Evolutionary conservation across 129 eudicot species (phyloP).

Genomic region (Arctium lappa): DNA sequence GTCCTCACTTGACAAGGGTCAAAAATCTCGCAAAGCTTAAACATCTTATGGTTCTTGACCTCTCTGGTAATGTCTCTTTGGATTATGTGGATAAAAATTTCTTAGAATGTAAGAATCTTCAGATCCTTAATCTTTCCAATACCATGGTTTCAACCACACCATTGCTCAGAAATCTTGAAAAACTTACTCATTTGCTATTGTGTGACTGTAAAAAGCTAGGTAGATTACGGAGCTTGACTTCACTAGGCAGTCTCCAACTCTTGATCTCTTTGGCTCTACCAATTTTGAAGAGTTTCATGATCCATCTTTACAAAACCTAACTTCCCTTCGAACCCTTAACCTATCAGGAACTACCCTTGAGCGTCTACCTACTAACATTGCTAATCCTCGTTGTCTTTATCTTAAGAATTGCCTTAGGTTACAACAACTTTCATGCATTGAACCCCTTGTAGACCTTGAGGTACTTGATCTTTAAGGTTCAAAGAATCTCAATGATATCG

Average conservation of each 20-base stretch:
- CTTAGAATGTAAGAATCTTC: neutral
- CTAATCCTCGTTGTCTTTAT: slow-evolving; percentile 21
- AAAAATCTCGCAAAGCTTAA: neutral
- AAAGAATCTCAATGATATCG: slow-evolving; percentile 5
- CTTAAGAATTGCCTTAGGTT: slow-evolving; percentile 18
- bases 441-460: slow-evolving; percentile 20
- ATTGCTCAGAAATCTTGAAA: too few species aligned
- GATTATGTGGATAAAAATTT: slow-evolving; percentile 1
- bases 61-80: slow-evolving; percentile 27
- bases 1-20: slow-evolving; percentile 11
- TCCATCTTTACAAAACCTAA: neutral
- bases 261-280: slow-evolving; percentile 20
- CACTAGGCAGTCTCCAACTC: slow-evolving; percentile 25
- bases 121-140: slow-evolving; percentile 15
- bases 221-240: slow-evolving; percentile 23
- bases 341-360: slow-evolving; percentile 26
- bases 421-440: neutral
- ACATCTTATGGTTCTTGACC: slow-evolving; percentile 27
- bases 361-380: slow-evolving; percentile 21
- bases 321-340: slow-evolving; percentile 23
- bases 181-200: slow-evolving; percentile 24
- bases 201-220: slow-evolving; percentile 16
- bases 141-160: slow-evolving; percentile 8
- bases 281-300: slow-evolving; percentile 6
- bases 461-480: slow-evolving; percentile 33